These are phyloP conservation scores for Saturnispora bothae DNA, from an alignment of 805 yeast species.

Conservation along the genomic window DNA sequence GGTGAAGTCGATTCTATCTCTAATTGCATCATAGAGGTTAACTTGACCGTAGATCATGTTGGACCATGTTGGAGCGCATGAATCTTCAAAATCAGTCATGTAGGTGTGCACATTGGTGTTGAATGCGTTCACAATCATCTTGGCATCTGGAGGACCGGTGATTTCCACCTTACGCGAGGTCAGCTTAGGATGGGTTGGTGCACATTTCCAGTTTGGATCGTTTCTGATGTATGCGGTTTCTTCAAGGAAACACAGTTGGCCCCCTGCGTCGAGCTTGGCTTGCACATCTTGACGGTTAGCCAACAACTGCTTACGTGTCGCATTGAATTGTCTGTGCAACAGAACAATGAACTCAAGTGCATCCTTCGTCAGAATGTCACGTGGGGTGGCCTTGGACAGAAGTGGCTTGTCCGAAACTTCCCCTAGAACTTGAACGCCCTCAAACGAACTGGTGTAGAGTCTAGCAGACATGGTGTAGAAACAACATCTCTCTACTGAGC, in stretches of 20 bases:
- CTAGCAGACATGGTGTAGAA: conserved; percentile 12
- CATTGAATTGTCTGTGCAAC: conserved; percentile 63
- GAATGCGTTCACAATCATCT: conserved; percentile 74
- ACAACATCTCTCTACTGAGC: not conserved
- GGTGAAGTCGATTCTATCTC: conserved; percentile 51
- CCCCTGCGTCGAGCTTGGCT: conserved; percentile 49
- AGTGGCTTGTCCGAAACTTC: conserved; percentile 30
- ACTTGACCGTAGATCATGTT: conserved; percentile 76
- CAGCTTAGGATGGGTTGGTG: conserved; percentile 60
- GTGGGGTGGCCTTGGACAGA: conserved; percentile 33
- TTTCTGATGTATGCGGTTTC: conserved; percentile 63
- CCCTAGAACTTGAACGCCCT: conserved; percentile 46
- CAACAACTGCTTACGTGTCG: conserved; percentile 46
- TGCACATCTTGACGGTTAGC: conserved; percentile 55
- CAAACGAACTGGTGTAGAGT: conserved; percentile 25
- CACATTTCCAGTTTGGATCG: conserved; percentile 69
- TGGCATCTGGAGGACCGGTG: conserved; percentile 79
- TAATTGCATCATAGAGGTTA: conserved; percentile 63
- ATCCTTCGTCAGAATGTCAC: conserved; percentile 43
- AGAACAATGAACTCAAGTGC: conserved; percentile 64
- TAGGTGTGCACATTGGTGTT: conserved; percentile 72
- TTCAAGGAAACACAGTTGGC: conserved; percentile 49
- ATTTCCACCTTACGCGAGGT: conserved; percentile 70
- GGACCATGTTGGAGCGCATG: conserved; percentile 76
- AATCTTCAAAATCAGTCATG: conserved; percentile 82